These are phyloP conservation scores for Helicosporidium sp. DNA, from an alignment of 139 green algal genomes.

Conservation along the genomic window DNA sequence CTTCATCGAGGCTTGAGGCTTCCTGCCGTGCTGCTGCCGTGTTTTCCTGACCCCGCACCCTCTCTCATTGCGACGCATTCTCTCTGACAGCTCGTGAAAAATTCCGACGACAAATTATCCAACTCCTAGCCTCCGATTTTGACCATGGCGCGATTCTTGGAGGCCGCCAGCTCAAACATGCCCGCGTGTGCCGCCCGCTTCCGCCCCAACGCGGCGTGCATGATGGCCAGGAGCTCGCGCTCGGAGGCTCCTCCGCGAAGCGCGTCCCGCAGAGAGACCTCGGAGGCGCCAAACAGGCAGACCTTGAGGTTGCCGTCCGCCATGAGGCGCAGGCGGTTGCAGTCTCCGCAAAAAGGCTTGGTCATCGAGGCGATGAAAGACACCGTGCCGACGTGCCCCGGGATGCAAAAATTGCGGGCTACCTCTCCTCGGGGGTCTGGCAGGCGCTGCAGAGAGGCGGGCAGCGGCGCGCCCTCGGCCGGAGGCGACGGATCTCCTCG, in stretches of 20 bases:
- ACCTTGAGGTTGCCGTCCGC: slow-evolving; percentile 90
- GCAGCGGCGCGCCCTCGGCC: slow-evolving; percentile 8
- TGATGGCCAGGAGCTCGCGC: slow-evolving; percentile 57
- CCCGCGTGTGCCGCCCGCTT: slow-evolving; percentile 83
- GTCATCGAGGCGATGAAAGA: slow-evolving; percentile 97
- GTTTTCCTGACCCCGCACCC: no score
- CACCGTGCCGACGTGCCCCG: slow-evolving; percentile 54
- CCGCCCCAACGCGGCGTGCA: slow-evolving; percentile 60
- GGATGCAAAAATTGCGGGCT: slow-evolving; percentile 78
- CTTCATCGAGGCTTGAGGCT: no score
- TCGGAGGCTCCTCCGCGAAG: slow-evolving; percentile 67
- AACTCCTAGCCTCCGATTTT: slow-evolving; percentile 92
- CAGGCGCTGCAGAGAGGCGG: slow-evolving; percentile 36
- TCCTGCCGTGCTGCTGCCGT: no score
- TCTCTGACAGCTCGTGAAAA: no score
- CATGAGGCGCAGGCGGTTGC: slow-evolving; percentile 77
- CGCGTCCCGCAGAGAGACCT: slow-evolving; percentile 79
- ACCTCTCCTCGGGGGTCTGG: slow-evolving; percentile 62
- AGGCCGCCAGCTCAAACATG: slow-evolving; percentile 73
- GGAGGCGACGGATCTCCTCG: slow-evolving; percentile 1
- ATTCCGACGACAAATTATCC: slow-evolving; percentile 18
- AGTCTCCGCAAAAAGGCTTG: slow-evolving; percentile 79
- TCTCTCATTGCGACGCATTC: no score
- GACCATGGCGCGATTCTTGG: slow-evolving; percentile 83
- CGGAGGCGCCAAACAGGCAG: slow-evolving; percentile 85